These are phyloP conservation scores for Camellia granthamiana DNA, from an alignment of 148 eudicot species.

Conservation along the genomic window DNA sequence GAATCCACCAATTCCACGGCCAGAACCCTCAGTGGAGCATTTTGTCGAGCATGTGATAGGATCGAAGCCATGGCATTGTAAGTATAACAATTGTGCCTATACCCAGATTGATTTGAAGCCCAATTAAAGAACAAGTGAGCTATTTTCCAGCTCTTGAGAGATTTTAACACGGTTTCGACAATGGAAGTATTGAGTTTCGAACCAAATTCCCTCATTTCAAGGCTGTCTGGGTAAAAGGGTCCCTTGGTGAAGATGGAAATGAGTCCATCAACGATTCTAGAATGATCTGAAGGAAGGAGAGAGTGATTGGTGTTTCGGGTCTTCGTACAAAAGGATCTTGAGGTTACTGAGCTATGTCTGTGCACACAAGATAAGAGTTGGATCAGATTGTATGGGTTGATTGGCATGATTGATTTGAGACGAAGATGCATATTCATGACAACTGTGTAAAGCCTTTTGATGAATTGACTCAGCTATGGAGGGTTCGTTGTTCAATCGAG, in stretches of 20 bases:
- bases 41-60: constrained; percentile 82
- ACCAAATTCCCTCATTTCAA: constrained; percentile 38
- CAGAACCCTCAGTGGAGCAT: constrained; percentile 53
- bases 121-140: constrained; percentile 61
- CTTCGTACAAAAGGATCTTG: constrained; percentile 5
- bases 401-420: background rate
- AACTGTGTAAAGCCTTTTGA: background rate
- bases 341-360: background rate
- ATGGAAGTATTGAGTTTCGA: constrained; percentile 46
- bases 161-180: constrained; percentile 53
- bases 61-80: constrained; percentile 69
- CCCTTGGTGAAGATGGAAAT: constrained; percentile 45
- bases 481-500: too few relatives aligned
- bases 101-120: constrained; percentile 62
- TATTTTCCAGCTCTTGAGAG: constrained; percentile 48
- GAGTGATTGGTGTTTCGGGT: background rate
- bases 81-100: constrained; percentile 59
- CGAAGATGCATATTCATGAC: background rate
- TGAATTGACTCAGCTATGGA: too few relatives aligned
- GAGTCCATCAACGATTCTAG: constrained; percentile 28
- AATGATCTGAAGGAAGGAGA: constrained; percentile 5
- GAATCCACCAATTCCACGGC: constrained; percentile 30
- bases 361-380: background rate
- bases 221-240: constrained; percentile 21
- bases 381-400: too few relatives aligned